Base-by-base conservation (phyloP, 345 rosid genomes). In the Bruguiera parviflora region DNA sequence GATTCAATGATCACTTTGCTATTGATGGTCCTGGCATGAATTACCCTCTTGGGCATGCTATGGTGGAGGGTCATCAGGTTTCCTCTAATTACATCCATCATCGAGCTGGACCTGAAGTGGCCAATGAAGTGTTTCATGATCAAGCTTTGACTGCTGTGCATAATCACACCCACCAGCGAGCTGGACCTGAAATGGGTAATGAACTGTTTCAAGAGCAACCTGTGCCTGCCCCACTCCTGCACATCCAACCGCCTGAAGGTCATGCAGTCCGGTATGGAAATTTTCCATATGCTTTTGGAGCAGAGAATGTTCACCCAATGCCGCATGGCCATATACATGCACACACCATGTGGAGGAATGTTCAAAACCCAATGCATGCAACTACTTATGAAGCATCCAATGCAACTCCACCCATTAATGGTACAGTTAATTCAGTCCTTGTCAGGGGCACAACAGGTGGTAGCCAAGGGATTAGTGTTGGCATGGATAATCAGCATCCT, bases 201-300 rank as follows among this genome's bases (percentile, higher is more conserved):
- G 95, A 89, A 62, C 81, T 73, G 19, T 85, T 89, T 78, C 85
- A 84, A 49, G 92, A 91, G 67, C 88, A 84, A 75, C 56, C 90
- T 56, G 59, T 56, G 31, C 31, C 59, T 56, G 18, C 28, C 19
- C 59, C 59, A 24, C 59, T 79, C 76, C 59, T 70, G 32, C 86
- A 83, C 60, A 61, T 73, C 72, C 80, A 87, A 31, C 61, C 81
- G 58, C 71, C 84, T 5, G 93, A 89, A 71, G 97, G 89, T 58
- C 81, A 64, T 33, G 77, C 73, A 25, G 81, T 78, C 60, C 84
- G 83, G 58, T 82, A 79, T 65, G 89, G 90, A 63, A 87, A 87
- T 79, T 69, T 79, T 79, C 73, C 84, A 67, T 86, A 72, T 70
- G 79, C 78, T 58, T 89, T 82, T 75, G 97, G 93, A 43, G 76